Percentiles rank a stretch among this genome's conserved stretches.
phyloP scores from a whole-genome alignment of 106 monocot species.

The Acorus calamus region DNA sequence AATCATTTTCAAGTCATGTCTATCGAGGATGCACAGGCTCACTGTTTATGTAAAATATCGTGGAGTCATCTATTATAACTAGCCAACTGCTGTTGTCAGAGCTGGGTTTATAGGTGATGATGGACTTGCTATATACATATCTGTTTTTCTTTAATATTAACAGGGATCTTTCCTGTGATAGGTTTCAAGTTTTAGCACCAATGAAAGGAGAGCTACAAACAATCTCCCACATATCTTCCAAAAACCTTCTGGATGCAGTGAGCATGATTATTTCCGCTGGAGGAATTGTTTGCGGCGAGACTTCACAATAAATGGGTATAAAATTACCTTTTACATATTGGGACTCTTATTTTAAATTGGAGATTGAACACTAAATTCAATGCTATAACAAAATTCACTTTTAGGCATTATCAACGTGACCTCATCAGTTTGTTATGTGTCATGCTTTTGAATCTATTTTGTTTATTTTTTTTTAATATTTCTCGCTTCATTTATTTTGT shows the following conservation, averaged over 20 bases:
- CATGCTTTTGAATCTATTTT: not conserved
- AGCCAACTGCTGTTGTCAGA: too few relatives aligned
- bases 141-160: not conserved
- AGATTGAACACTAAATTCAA: not conserved
- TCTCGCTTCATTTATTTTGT: not conserved
- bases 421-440: not conserved
- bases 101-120: too few relatives aligned
- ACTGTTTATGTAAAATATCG: too few relatives aligned
- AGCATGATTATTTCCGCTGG: conserved; percentile 72
- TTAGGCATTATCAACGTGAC: too few relatives aligned
- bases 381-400: too few relatives aligned
- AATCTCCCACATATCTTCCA: conserved; percentile 12
- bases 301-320: conserved; percentile 88
- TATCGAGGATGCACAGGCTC: too few relatives aligned
- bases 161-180: conserved; percentile 16
- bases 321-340: not conserved
- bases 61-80: too few relatives aligned
- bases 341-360: conserved; percentile 1
- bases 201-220: conserved; percentile 27
- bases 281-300: conserved; percentile 76
- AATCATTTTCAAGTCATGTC: too few relatives aligned
- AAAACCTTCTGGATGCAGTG: conserved; percentile 40
- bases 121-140: not conserved
- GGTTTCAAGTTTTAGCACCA: conserved; percentile 95
- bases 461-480: not conserved